Evolutionary conservation across 805 yeast species (phyloP), one percentile per base, ranked within the genome.

Genomic region (Sugiyamaella valdiviana): DNA sequence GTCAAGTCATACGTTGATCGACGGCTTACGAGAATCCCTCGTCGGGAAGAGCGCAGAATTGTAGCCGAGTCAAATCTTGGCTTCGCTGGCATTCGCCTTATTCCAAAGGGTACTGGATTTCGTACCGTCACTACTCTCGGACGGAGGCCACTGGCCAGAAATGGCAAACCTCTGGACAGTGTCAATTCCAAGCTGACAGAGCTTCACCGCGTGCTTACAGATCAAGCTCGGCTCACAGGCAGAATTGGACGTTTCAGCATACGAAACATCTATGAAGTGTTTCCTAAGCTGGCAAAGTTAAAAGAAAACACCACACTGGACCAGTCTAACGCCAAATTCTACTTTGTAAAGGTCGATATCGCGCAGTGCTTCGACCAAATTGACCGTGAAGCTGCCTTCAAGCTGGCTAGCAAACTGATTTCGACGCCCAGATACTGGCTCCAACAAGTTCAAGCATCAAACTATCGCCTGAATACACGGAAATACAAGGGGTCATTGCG

Each of bases 361-460:
- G 74, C 73, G 48, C 74, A 81, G 2, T 88, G 96, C 48, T 90
- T 79, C 62, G 97, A 91, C 58, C 76, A 80, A 2, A 68, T 89
- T 14, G 58, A 68, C 15, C 40, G 53, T 3, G 47, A 38, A 1
- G 35, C 36, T 3, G 57, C 58, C 1, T 42, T 37, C 16, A 37
- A 40, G 4, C 41, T 52, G 1, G 59, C 58, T 19, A 16, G 16
- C n/a, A 22, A 40, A 12, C 23, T 46, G 5, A 26, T 46, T 12
- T 5, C 21, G n/a, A 19, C 36, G 10, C 36, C 17, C 5, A 6
- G 26, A 2, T 29, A 24, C 21, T 24, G 32, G 32, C 32, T 26
- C 10, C 32, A 26, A 26, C 32, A 26, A n/a, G 32, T 26, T 12
- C n/a, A n/a, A 4, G 9, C 32, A n/a, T 26, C 9, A 3, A 26